Evolutionary conservation across 768 basidiomycete species (phyloP).

Genomic region (Podaxis sp.): DNA sequence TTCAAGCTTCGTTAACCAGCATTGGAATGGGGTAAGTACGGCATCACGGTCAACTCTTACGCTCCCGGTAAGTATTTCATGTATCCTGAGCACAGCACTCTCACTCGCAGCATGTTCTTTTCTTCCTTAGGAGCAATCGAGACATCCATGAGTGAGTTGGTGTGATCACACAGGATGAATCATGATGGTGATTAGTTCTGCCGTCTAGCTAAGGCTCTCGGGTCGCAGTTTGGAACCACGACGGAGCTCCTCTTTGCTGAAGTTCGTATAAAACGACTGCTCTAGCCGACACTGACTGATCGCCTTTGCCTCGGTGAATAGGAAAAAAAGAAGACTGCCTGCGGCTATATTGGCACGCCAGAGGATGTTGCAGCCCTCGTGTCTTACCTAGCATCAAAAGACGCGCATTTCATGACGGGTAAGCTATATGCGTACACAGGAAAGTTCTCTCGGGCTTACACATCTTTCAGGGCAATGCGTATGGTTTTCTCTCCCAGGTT

Average conservation of each 20-base stretch:
- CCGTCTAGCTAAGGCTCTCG: neutral
- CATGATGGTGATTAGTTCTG: neutral
- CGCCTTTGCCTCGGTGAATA: neutral
- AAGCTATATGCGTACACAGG: neutral
- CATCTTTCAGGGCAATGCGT: slow-evolving; percentile 4
- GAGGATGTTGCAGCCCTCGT: slow-evolving; percentile 16
- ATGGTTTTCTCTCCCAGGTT: neutral
- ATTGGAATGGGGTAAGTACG: slow-evolving; percentile 17
- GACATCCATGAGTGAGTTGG: neutral
- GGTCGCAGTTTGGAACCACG: neutral
- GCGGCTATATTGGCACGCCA: slow-evolving; percentile 2
- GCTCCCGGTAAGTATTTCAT: slow-evolving; percentile 15
- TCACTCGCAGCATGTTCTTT: neutral
- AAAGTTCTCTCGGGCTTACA: neutral
- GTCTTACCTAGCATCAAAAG: slow-evolving; percentile 18
- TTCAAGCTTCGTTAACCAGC: slow-evolving; percentile 9
- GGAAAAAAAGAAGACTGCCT: slow-evolving; percentile 1
- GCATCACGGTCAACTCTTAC: slow-evolving; percentile 24
- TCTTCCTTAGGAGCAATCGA: neutral
- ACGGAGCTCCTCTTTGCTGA: neutral
- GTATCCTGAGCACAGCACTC: neutral
- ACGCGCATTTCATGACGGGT: slow-evolving; percentile 19
- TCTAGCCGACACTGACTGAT: neutral
- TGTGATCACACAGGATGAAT: neutral
- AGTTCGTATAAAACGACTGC: neutral